Conservation (phyloP, 83 land plant species). For the Isoetes engelmannii region DNA sequence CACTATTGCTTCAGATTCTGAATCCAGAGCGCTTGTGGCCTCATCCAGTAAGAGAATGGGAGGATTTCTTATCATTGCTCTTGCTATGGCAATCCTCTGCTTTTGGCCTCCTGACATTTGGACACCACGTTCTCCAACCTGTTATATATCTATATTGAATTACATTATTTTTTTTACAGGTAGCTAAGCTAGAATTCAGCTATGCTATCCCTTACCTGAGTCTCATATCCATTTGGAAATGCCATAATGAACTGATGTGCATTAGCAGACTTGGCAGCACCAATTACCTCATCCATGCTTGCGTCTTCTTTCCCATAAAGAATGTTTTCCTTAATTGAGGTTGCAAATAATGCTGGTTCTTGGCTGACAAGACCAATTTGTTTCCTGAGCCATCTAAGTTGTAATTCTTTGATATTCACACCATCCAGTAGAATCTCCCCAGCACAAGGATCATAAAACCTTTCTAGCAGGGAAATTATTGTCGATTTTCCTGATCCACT, state of each 20-base stretch:
- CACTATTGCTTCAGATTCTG: not conserved
- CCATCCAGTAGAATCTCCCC: slow-evolving; percentile 9
- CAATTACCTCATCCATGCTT: slow-evolving; percentile 12
- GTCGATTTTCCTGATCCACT: slow-evolving; percentile 6
- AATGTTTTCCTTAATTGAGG: slow-evolving; percentile 7
- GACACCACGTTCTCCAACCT: slow-evolving; percentile 3
- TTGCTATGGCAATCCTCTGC: slow-evolving; percentile 8
- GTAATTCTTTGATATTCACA: slow-evolving; percentile 4
- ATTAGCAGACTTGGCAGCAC: slow-evolving; percentile 1
- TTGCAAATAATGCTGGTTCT: slow-evolving; percentile 4
- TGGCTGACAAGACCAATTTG: slow-evolving; percentile 12
- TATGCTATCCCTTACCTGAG: not conserved
- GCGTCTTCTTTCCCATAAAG: slow-evolving; percentile 5
- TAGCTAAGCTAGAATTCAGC: not conserved
- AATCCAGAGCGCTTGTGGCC: slow-evolving; percentile 3
- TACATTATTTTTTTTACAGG: not conserved
- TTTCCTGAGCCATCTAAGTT: not conserved
- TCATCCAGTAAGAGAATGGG: slow-evolving; percentile 6
- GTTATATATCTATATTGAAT: not conserved
- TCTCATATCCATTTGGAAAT: slow-evolving; percentile 8
- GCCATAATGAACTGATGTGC: slow-evolving; percentile 4
- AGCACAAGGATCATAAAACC: not conserved
- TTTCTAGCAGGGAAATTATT: not conserved
- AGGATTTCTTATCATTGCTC: slow-evolving; percentile 1
- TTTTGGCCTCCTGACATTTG: slow-evolving; percentile 9